phyloP scores from a whole-genome alignment of 495 filamentous ascomycete species.

The Penicillium atrosanguineum region DNA sequence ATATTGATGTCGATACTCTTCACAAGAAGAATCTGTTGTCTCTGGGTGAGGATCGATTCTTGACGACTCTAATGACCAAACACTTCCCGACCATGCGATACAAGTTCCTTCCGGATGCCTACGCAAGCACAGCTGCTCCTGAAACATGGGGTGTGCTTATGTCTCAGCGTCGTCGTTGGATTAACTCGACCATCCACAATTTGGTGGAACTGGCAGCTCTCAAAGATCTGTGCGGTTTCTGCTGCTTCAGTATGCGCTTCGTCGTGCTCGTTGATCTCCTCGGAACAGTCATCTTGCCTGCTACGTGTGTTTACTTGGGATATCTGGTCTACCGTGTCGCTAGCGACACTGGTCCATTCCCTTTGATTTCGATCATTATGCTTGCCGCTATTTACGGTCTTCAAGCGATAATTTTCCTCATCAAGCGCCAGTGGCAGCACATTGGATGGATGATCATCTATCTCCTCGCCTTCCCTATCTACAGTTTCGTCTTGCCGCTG shows the following conservation, averaged over 20 bases:
- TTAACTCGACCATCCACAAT: constrained; percentile 98
- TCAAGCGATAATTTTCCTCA: constrained; percentile 91
- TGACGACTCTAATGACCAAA: constrained; percentile 97
- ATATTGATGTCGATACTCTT: constrained; percentile 85
- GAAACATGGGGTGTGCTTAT: constrained; percentile 90
- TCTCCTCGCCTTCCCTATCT: constrained; percentile 88
- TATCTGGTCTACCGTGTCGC: constrained; percentile 85
- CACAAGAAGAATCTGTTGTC: constrained; percentile 98
- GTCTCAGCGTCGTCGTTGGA: constrained; percentile 96
- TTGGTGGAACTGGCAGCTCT: constrained; percentile 83
- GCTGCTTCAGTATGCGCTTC: constrained; percentile 98
- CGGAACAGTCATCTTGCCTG: constrained; percentile 89
- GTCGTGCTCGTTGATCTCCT: constrained; percentile 93
- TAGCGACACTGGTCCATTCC: constrained; percentile 70
- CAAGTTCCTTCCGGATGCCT: constrained; percentile 92
- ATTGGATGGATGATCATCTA: constrained; percentile 99
- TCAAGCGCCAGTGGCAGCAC: constrained; percentile 96
- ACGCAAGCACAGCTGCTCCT: constrained; percentile 87
- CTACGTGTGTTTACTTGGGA: constrained; percentile 83
- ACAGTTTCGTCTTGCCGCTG: constrained; percentile 84
- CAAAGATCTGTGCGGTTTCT: constrained; percentile 95
- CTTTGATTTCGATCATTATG: constrained; percentile 82
- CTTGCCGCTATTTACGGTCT: constrained; percentile 91
- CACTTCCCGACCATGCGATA: constrained; percentile 94
- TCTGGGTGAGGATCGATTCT: constrained; percentile 94